Base-by-base conservation (phyloP, 2,329 filamentous ascomycete genomes). In the Colletotrichum tamarilloi region DNA sequence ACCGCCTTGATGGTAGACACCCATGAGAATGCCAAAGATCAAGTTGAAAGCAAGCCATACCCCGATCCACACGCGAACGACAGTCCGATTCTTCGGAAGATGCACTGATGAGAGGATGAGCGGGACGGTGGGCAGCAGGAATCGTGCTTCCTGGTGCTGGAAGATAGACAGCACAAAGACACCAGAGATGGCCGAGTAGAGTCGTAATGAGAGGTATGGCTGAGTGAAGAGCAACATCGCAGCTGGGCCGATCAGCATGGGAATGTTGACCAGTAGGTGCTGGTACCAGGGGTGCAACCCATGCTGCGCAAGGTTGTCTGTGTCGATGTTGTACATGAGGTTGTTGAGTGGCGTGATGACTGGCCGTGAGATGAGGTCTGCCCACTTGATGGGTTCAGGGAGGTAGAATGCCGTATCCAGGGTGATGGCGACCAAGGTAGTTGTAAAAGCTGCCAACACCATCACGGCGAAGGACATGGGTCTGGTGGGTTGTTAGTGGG, bases 371-470 rank as follows among this genome's bases (percentile, higher is more conserved):
- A 93, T 84, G 35, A 96, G 83, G 74, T 92, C 89, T 24, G 87
- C 85, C 87, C 93, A 92, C 49, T 89, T 89, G 71, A 94, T 88
- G 66, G 91, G 87, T 71, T 89, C 87, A 71, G 87, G 80, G 58
- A 89, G 85, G 81, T 98, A 98, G 81, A 97, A 98, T 58, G 91
- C 89, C 3, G 96, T 98, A 82, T 99, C 97, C 69, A 95, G 87
- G 69, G 90, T 89, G 77, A 98, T 89, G 53, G 95, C 96, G 75
- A 96, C 82, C 70, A 91, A 86, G 59, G 91, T 87, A 63, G 94
- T 95, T 62, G 92, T 80, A 46, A 93, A 81, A 38, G 90, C 94
- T 74, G 93, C 92, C 67, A 90, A 78, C 67, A 90, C 80, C 77
- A 97, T 87, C 70, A 90, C 88, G 75, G 91, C 79, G 62, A 97